Base-by-base conservation (phyloP, 345 rosid species). In the Crucihimalaya himalaica region DNA sequence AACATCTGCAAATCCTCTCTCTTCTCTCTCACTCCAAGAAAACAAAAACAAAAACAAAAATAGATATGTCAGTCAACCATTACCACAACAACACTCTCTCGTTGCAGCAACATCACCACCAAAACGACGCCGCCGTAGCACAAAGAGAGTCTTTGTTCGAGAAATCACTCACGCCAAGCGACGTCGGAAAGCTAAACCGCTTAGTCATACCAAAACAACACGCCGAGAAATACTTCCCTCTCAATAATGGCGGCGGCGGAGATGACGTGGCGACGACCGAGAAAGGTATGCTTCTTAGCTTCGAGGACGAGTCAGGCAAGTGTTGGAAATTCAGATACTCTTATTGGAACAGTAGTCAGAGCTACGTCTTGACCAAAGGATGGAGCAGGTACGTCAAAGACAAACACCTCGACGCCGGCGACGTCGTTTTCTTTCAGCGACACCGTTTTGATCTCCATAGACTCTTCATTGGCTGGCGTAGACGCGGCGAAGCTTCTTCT, bases 381-480 rank as follows among this genome's bases (percentile, higher is more conserved):
- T 92, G 97, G 97, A 92, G 97, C 66, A 76, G 92, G 42, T 92
- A 89, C 61, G 96, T 92, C 4, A 92, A 88, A 73, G 96, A 92
- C 62, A 92, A 92, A 70, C 86, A 84, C 47, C 90, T 92, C 0
- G 88, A 84, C 46, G 96, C 96, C 0, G 97, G 97, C 0, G 97
- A 92, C 56, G 77, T 88, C 32, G 88, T 92, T 48, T 81, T 81
- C 53, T 92, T 92, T 54, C 81, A 82, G 63, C 84, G 96, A 1
- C 87, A 85, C 74, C 80, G 83, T 16, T 50, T 65, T 0, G 90
- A 88, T 20, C 37, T 70, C 2, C 84, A 86, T 10, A 79, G 86
- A 47, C 58, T 92, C 56, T 89, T 92, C 68, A 88, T 92, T 45
- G 87, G 92, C 19, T 92, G 94, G 94, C 70, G 96, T 46, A 62